Base-by-base conservation (phyloP, 768 basidiomycete species). In the Macrolepiota dolichaula region DNA sequence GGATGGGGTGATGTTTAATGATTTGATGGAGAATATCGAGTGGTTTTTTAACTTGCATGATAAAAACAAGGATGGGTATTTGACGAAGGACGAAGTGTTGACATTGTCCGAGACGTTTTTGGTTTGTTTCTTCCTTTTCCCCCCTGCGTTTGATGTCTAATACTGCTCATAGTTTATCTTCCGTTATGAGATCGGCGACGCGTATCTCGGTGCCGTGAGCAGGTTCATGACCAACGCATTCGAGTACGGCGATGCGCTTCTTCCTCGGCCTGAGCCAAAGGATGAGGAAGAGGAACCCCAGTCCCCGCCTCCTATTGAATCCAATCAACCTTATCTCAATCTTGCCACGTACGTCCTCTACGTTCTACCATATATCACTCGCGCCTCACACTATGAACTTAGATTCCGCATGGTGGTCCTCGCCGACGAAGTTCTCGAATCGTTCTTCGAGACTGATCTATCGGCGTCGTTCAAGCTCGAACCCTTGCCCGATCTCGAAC, bases 321-420 rank as follows among this genome's bases (percentile, higher is more conserved):
- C 88, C 22, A 96, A 96, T 70, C 86, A 91, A 66, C 94, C 95
- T 11, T 97, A 97, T 72, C 87, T 98, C 55, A 96, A 95, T 73
- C 85, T 94, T 54, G 89, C 91, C 37, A 95, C 92, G 85, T 91
- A 71, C 55, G 86, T 67, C 37, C 42, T 27, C 3, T 49, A 4
- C 47, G 3, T 24, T 22, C 10, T 12, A 13, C n/a, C 42, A 9
- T 13, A 6, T 4, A 49, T 12, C 10, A 44, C 0, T 19, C 47
- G 25, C 7, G 22, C 24, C 4, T 12, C 2, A 6, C 13, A 49
- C 4, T 3, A 3, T 15, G 47, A 3, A 22, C 15, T 10, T 24
- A 93, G 93, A 7, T 99, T 99, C 86, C 88, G 97, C 6, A 99
- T 98, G 97, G 96, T 98, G 42, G 91, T 99, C 4, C 81, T 99